These are phyloP conservation scores for Eurotiales sp. DNA, from an alignment of 2,329 filamentous ascomycete species.

Conservation along the genomic window DNA sequence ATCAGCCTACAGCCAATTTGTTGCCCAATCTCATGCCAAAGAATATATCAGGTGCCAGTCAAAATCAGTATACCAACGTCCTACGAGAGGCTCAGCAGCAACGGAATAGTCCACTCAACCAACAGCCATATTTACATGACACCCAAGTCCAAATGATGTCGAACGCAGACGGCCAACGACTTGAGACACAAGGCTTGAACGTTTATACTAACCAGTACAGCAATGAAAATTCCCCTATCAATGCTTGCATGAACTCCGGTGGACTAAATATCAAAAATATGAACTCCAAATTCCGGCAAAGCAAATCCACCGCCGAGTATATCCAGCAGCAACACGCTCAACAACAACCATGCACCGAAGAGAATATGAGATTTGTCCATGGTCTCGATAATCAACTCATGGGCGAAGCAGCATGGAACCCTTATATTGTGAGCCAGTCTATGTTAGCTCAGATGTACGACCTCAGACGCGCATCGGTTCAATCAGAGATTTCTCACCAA, in stretches of 20 bases:
- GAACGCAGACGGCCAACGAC: constrained; percentile 25
- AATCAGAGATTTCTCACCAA: constrained; percentile 33
- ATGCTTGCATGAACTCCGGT: constrained; percentile 21
- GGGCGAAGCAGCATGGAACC: constrained; percentile 25
- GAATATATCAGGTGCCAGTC: background rate
- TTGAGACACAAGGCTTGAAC: constrained; percentile 30
- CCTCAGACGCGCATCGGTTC: constrained; percentile 35
- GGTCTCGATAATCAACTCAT: constrained; percentile 21
- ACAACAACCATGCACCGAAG: constrained; percentile 23
- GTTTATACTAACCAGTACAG: constrained; percentile 29
- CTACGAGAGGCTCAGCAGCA: constrained; percentile 90
- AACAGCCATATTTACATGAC: constrained; percentile 36
- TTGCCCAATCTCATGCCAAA: constrained; percentile 32
- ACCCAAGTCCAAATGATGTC: constrained; percentile 26
- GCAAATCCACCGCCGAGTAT: constrained; percentile 25
- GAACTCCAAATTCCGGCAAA: constrained; percentile 17
- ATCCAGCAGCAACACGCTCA: constrained; percentile 29
- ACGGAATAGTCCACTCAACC: constrained; percentile 68
- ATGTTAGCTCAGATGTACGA: constrained; percentile 21
- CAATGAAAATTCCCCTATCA: constrained; percentile 32
- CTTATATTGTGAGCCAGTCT: constrained; percentile 22
- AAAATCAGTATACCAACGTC: constrained; percentile 65
- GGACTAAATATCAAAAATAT: constrained; percentile 19
- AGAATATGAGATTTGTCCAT: constrained; percentile 19
- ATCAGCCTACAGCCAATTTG: constrained; percentile 62